phyloP scores from a whole-genome alignment of 164 flowering plant genomes.

The Stephania yunnanensis region DNA sequence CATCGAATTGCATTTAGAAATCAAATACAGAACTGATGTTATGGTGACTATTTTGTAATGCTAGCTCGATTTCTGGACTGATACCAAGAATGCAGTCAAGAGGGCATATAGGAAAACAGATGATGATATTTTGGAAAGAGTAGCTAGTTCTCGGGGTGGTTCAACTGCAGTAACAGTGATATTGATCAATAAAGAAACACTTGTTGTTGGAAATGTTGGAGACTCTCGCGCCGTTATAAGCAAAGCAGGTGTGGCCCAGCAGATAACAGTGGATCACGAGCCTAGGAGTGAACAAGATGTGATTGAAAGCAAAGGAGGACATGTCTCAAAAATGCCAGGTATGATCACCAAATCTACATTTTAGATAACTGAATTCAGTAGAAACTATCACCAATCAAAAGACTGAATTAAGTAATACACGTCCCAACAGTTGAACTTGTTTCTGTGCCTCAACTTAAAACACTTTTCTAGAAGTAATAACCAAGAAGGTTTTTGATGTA shows the following conservation, averaged over 20 bases:
- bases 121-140: background rate
- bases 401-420: background rate
- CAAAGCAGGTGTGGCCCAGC: slow-evolving; percentile 4
- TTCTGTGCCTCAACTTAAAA: background rate
- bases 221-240: background rate
- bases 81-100: background rate
- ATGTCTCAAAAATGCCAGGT: slow-evolving; percentile 8
- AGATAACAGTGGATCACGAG: slow-evolving; percentile 8
- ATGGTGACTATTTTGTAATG: background rate
- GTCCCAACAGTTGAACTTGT: background rate
- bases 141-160: background rate
- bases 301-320: slow-evolving; percentile 11
- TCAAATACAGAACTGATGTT: background rate
- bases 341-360: background rate
- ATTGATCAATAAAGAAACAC: background rate
- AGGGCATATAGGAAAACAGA: background rate
- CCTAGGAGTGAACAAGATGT: background rate
- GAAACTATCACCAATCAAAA: background rate
- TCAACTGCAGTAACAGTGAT: background rate
- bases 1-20: too few species aligned
- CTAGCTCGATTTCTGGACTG: background rate
- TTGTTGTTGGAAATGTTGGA: background rate
- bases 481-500: background rate
- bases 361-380: background rate
- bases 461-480: background rate